A percentile compares a stretch with the other conserved stretches of the same genome.
Evolutionary conservation across 1,139 yeast genomes (phyloP).

Genomic region (Candida neerlandica): DNA sequence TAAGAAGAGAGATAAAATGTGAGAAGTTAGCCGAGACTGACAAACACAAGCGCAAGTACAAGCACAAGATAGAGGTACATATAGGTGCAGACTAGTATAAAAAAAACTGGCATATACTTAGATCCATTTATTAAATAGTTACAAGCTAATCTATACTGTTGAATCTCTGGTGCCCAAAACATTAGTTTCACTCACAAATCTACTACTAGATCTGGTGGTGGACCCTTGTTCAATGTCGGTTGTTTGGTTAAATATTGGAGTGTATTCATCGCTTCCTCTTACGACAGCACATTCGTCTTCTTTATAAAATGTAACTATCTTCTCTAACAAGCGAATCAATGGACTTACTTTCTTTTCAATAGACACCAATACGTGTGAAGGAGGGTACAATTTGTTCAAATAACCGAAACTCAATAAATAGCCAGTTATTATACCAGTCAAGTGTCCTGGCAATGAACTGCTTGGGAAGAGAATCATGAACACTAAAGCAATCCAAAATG

Average conservation of each 20-base stretch:
- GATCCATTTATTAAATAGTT: background rate
- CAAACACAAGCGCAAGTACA: too few species aligned
- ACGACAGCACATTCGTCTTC: conserved; percentile 57
- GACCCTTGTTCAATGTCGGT: conserved; percentile 24
- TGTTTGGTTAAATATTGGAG: conserved; percentile 28
- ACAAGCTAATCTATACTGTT: background rate
- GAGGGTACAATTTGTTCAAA: conserved; percentile 61
- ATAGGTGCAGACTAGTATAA: too few species aligned
- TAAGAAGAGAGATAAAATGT: background rate
- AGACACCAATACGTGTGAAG: conserved; percentile 63
- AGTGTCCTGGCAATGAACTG: conserved; percentile 76
- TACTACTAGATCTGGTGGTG: background rate
- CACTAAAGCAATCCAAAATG: conserved; percentile 56
- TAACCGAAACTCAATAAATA: conserved; percentile 58
- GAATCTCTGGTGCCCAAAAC: conserved; percentile 15
- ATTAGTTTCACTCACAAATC: conserved; percentile 9
- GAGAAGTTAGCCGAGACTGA: background rate
- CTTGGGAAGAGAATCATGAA: conserved; percentile 50
- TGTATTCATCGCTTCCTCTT: conserved; percentile 43
- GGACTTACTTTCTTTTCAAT: conserved; percentile 60
- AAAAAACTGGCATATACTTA: too few species aligned
- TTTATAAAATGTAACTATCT: conserved; percentile 52
- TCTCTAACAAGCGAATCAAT: conserved; percentile 56
- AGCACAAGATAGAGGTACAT: too few species aligned
- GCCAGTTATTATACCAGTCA: conserved; percentile 45